phyloP scores from a whole-genome alignment of 1,139 yeast genomes.

The Yamadazyma atlantica region DNA sequence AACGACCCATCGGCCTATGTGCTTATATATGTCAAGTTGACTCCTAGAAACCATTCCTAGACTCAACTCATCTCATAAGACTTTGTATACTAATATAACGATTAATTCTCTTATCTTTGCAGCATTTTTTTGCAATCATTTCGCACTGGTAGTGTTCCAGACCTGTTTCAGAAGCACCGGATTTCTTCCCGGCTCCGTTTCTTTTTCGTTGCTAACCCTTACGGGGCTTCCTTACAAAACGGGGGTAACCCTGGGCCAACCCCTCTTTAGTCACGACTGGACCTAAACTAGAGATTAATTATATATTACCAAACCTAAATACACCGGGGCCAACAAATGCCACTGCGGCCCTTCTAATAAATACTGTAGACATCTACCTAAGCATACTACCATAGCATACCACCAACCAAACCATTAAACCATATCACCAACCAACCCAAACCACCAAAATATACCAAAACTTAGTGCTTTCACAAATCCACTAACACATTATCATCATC shows the following conservation, averaged over 20 bases:
- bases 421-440: neutral
- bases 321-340: slow-evolving; percentile 1
- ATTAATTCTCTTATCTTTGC: neutral
- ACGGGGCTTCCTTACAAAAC: no score
- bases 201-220: neutral
- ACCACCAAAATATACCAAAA: neutral
- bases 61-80: no score
- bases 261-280: neutral
- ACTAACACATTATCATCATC: slow-evolving; percentile 15
- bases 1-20: slow-evolving; percentile 89
- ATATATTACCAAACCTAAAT: slow-evolving; percentile 1
- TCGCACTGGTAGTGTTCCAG: neutral
- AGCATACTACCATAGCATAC: neutral
- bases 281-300: neutral
- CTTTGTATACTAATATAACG: neutral
- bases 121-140: neutral
- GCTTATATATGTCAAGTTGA: slow-evolving; percentile 73
- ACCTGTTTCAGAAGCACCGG: neutral
- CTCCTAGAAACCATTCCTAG: no score
- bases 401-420: no score
- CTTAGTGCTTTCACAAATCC: slow-evolving; percentile 10
- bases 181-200: no score
- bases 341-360: neutral
- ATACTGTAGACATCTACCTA: neutral
- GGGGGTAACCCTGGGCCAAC: no score